Evolutionary conservation across 441 rosid species (phyloP).

Genomic region (Syzygium malaccense): DNA sequence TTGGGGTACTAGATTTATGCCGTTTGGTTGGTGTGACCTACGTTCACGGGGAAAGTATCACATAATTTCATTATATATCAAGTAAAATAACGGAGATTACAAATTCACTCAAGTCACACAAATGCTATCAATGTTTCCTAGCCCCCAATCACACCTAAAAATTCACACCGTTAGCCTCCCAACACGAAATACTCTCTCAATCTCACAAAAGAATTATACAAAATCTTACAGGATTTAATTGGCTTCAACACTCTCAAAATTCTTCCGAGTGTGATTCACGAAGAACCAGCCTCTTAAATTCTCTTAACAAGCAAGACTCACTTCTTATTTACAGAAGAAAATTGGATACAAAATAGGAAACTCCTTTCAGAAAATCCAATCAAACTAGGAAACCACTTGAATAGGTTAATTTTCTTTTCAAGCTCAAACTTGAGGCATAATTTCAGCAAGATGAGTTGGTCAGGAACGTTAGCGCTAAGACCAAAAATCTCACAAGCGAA

Average conservation of each 20-base stretch:
- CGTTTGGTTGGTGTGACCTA: not conserved
- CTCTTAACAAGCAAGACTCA: no score
- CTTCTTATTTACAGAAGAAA: no score
- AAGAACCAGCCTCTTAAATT: no score
- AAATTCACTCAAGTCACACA: not conserved
- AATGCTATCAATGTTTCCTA: not conserved
- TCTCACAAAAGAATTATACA: not conserved
- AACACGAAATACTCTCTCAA: not conserved
- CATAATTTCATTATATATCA: not conserved
- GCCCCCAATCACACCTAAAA: not conserved
- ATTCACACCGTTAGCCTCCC: not conserved
- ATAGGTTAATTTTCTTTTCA: no score
- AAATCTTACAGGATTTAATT: not conserved
- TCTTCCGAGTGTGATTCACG: no score
- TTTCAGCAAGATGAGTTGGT: slow-evolving; percentile 57
- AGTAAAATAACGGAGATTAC: rapidly evolving
- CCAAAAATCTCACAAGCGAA: slow-evolving; percentile 44
- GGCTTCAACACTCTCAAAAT: no score
- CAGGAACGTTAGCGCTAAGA: slow-evolving; percentile 75
- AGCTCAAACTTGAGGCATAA: no score
- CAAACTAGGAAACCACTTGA: no score
- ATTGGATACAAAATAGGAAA: no score
- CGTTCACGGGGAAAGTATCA: not conserved
- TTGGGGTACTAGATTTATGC: no score
- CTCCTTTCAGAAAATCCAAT: no score